Evolutionary conservation across 140 eudicot species (phyloP).

Genomic region (Ambrosia hybrid): DNA sequence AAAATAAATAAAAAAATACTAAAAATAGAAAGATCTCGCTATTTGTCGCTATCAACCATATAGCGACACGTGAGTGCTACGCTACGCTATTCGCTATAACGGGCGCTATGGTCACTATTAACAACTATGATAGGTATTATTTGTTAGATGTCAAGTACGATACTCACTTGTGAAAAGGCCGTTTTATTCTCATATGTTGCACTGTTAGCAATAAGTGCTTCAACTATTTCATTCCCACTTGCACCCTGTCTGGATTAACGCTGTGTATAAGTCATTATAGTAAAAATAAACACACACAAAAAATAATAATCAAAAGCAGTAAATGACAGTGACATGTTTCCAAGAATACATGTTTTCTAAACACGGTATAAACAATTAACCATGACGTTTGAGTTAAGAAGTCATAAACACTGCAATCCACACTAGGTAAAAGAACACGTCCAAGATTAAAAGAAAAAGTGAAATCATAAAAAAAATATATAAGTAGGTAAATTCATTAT

Average conservation of each 20-base stretch:
- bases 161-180: conserved; percentile 78
- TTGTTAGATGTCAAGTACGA: neutral
- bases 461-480: neutral
- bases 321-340: neutral
- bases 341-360: no score
- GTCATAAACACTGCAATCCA: no score
- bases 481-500: neutral
- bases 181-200: conserved; percentile 97
- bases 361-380: no score
- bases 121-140: neutral
- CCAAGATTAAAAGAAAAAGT: no score
- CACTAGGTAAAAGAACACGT: no score
- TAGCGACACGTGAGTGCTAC: no score
- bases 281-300: neutral
- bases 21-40: no score
- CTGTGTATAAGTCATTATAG: conserved; percentile 17
- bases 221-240: conserved; percentile 80
- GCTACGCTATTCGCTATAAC: no score
- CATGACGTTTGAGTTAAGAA: no score
- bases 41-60: no score
- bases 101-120: no score
- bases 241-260: conserved; percentile 76
- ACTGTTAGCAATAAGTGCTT: conserved; percentile 93
- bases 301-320: neutral
- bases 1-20: no score